phyloP scores from a whole-genome alignment of 257 asterid species.

The Verbascum thapsus region DNA sequence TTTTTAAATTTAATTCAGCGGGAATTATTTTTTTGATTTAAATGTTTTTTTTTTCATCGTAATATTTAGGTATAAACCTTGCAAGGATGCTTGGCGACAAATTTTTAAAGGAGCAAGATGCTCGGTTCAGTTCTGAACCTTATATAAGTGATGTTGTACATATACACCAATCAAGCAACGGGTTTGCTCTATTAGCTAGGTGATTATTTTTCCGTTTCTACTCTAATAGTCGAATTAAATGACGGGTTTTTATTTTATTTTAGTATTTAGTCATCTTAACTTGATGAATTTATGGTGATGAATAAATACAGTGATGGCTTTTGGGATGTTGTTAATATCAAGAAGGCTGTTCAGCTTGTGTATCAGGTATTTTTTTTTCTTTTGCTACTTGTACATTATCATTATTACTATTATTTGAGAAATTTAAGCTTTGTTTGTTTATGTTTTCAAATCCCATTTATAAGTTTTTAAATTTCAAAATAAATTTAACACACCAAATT shows the following conservation, averaged over 20 bases:
- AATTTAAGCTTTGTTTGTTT: too few species aligned
- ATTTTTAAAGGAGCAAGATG: constrained; percentile 88
- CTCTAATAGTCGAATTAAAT: too few species aligned
- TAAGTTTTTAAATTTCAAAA: too few species aligned
- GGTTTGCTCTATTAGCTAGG: constrained; percentile 89
- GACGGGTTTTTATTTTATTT: too few species aligned
- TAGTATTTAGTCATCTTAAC: too few species aligned
- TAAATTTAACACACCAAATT: too few species aligned
- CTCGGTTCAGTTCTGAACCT: constrained; percentile 91
- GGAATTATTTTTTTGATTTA: background rate
- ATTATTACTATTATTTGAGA: background rate
- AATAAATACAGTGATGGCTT: constrained; percentile 57
- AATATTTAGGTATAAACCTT: constrained; percentile 73
- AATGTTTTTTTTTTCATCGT: background rate
- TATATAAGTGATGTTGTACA: constrained; percentile 66
- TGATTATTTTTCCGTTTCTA: constrained; percentile 33
- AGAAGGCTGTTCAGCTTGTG: constrained; percentile 60
- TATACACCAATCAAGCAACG: constrained; percentile 53
- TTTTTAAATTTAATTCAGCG: background rate
- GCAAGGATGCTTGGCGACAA: constrained; percentile 99
- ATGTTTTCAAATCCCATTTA: too few species aligned
- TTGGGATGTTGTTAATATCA: constrained; percentile 59
- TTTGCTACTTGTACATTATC: background rate
- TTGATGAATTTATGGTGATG: constrained; percentile 1
- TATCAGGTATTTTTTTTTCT: constrained; percentile 37